These are phyloP conservation scores for Platanthera zijinensis DNA, from an alignment of 106 monocot species.

Conservation along the genomic window DNA sequence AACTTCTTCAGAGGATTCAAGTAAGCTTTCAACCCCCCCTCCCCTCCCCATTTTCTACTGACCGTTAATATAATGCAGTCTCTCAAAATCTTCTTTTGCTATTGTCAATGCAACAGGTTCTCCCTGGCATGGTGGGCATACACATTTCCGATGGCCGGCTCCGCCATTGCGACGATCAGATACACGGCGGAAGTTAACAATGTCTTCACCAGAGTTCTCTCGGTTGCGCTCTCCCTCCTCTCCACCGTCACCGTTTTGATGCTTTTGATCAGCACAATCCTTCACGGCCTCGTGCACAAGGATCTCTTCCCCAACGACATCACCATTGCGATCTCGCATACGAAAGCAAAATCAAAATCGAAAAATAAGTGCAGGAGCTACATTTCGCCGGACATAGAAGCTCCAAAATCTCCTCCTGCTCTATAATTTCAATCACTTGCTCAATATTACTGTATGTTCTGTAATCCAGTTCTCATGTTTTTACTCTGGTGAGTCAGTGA, in stretches of 20 bases:
- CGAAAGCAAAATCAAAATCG: constrained; percentile 28
- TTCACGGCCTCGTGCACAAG: constrained; percentile 60
- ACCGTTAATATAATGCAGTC: no score
- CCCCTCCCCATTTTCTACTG: no score
- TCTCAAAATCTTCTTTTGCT: no score
- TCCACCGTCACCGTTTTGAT: constrained; percentile 52
- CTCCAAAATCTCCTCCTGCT: no score
- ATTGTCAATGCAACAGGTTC: constrained; percentile 16
- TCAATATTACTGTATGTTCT: no score
- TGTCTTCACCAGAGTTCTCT: constrained; percentile 24
- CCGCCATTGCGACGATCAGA: constrained; percentile 45
- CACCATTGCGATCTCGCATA: constrained; percentile 63
- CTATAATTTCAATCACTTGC: no score
- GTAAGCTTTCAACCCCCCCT: constrained; percentile 1
- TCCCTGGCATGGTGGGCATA: constrained; percentile 66
- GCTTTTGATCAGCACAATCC: constrained; percentile 44
- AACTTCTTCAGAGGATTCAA: constrained; percentile 52
- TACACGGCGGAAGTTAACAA: constrained; percentile 51
- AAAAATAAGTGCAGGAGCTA: constrained; percentile 14
- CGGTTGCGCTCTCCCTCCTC: constrained; percentile 39
- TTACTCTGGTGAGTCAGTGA: no score
- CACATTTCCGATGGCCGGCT: constrained; percentile 48
- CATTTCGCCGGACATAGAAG: no score
- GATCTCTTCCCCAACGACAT: constrained; percentile 79
- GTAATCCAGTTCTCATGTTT: no score